A percentile compares a stretch with the other conserved stretches of the same genome.
phyloP scores from a whole-genome alignment of 2,329 filamentous ascomycete genomes.

The Fusarium protoensiforme region DNA sequence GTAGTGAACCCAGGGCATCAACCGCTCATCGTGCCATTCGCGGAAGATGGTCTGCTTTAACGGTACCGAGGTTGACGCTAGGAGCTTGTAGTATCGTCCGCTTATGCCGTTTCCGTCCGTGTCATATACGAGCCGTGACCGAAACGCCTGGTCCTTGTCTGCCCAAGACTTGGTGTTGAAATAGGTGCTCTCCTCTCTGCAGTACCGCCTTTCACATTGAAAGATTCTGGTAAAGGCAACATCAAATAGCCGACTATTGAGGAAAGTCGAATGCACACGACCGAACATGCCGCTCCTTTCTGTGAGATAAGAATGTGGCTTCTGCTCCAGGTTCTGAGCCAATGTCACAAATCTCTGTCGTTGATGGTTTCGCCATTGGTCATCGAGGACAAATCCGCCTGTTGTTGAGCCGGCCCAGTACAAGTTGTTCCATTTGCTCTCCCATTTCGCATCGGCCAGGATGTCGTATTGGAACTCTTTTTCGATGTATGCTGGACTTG shows the following conservation, averaged over 20 bases:
- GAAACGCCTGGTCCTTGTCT: constrained; percentile 49
- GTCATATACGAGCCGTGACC: constrained; percentile 59
- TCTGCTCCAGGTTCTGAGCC: constrained; percentile 46
- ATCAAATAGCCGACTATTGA: constrained; percentile 54
- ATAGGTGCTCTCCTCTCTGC: constrained; percentile 48
- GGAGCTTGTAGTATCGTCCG: constrained; percentile 62
- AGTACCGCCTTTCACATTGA: constrained; percentile 54
- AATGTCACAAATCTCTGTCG: constrained; percentile 58
- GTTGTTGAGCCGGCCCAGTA: constrained; percentile 70
- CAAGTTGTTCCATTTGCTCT: constrained; percentile 59
- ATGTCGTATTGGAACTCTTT: constrained; percentile 55
- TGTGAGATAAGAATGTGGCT: constrained; percentile 48
- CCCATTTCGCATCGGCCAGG: constrained; percentile 57
- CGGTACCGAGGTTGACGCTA: constrained; percentile 58
- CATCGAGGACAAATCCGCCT: constrained; percentile 53
- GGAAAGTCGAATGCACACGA: constrained; percentile 42
- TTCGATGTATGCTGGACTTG: constrained; percentile 61
- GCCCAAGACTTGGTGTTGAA: constrained; percentile 48
- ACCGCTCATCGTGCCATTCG: constrained; percentile 69
- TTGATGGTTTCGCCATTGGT: constrained; percentile 56
- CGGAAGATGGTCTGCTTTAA: constrained; percentile 64
- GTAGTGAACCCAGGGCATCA: constrained; percentile 68
- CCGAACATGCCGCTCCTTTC: constrained; percentile 28
- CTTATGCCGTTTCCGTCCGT: constrained; percentile 67
- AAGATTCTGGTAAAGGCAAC: constrained; percentile 58